Conservation (phyloP, 2,329 filamentous ascomycete genomes). For the Sordariomycetes sp. region DNA sequence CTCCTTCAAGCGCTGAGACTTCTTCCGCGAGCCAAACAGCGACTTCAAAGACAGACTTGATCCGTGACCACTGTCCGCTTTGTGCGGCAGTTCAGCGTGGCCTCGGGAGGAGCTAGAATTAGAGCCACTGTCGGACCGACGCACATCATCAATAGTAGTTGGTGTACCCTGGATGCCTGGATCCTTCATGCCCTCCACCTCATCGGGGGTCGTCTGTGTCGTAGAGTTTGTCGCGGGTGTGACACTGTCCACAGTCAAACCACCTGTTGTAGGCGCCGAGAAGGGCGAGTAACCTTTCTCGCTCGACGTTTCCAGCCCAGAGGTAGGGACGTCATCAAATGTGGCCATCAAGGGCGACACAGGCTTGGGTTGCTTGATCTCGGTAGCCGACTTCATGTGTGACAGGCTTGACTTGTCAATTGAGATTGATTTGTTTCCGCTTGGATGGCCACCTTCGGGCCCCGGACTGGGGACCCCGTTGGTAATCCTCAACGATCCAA, state of each 20-base stretch:
- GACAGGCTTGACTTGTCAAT: too few relatives aligned
- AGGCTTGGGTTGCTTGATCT: not conserved
- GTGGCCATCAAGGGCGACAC: not conserved
- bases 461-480: slow-evolving; percentile 48
- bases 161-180: too few relatives aligned
- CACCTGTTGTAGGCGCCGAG: too few relatives aligned
- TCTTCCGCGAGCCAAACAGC: slow-evolving; percentile 26
- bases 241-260: too few relatives aligned
- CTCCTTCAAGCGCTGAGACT: slow-evolving; percentile 14
- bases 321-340: not conserved
- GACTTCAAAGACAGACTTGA: slow-evolving; percentile 50
- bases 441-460: slow-evolving; percentile 13
- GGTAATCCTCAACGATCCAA: slow-evolving; percentile 52
- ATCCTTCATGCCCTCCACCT: too few relatives aligned
- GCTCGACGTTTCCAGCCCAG: too few relatives aligned
- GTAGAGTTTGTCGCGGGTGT: not conserved
- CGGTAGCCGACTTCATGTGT: too few relatives aligned
- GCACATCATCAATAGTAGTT: slow-evolving; percentile 7
- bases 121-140: slow-evolving; percentile 37
- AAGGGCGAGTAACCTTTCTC: not conserved
- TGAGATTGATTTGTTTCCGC: not conserved
- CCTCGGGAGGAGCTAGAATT: slow-evolving; percentile 28
- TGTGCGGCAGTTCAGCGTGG: slow-evolving; percentile 30
- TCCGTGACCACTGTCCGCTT: slow-evolving; percentile 53
- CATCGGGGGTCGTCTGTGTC: not conserved